Evolutionary conservation across 2,329 filamentous ascomycete genomes (phyloP).

Genomic region (Neofusicoccum ribis): DNA sequence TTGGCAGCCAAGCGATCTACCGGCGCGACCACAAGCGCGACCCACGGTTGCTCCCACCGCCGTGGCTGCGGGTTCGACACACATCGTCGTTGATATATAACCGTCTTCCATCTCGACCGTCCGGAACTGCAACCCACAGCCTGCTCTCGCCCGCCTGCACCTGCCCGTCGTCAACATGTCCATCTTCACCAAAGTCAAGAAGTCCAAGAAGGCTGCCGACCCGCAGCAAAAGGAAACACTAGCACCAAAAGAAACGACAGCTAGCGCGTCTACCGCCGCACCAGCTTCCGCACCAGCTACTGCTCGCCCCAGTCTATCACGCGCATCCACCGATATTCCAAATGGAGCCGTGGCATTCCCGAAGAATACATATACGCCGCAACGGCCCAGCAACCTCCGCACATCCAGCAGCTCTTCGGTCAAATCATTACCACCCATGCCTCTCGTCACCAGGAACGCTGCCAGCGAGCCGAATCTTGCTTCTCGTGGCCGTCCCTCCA

Average conservation of each 20-base stretch:
- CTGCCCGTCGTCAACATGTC: slow-evolving; percentile 27
- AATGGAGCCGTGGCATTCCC: slow-evolving; percentile 29
- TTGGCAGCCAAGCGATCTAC: background rate
- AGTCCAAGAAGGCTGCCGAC: slow-evolving; percentile 28
- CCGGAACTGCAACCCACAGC: background rate
- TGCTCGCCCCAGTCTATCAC: slow-evolving; percentile 4
- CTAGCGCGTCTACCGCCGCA: background rate
- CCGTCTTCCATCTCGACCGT: background rate
- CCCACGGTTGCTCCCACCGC: background rate
- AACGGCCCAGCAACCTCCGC: slow-evolving; percentile 17
- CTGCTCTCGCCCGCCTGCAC: background rate
- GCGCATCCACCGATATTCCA: slow-evolving; percentile 27
- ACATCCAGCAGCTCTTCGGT: slow-evolving; percentile 7
- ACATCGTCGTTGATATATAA: background rate
- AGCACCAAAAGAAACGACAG: slow-evolving; percentile 24
- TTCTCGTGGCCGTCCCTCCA: background rate
- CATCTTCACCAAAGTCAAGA: slow-evolving; percentile 33
- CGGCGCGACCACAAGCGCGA: background rate
- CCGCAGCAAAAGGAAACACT: slow-evolving; percentile 25
- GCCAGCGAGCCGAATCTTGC: slow-evolving; percentile 4
- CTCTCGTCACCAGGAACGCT: background rate
- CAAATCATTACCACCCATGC: background rate
- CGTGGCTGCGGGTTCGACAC: background rate
- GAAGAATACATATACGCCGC: slow-evolving; percentile 24
- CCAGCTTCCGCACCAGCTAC: slow-evolving; percentile 6